Percentiles rank a stretch among this genome's conserved stretches.
Evolutionary conservation across 371 early-diverging fungal species (phyloP).

Genomic region (Mucor sp.): DNA sequence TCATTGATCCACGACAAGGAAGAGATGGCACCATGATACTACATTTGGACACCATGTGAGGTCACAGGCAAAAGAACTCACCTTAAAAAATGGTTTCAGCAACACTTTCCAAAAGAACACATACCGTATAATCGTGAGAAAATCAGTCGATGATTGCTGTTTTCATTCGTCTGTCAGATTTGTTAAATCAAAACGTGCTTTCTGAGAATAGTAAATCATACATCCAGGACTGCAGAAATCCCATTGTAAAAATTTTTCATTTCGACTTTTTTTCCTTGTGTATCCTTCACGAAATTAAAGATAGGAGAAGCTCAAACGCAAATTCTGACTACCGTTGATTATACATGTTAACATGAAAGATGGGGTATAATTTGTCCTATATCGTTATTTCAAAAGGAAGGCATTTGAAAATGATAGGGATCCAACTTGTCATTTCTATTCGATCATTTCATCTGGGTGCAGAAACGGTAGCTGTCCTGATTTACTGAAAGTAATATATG

Average conservation of each 20-base stretch:
- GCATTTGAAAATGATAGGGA: not conserved
- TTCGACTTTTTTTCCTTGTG: not conserved
- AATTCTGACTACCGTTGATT: no score
- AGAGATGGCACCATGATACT: not conserved
- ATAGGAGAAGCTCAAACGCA: no score
- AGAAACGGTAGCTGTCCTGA: no score
- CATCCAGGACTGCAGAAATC: not conserved
- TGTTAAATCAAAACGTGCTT: conserved; percentile 11
- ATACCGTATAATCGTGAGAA: conserved; percentile 5
- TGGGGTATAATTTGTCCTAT: not conserved
- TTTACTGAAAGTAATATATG: not conserved
- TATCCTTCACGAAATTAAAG: not conserved
- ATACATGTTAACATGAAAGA: not conserved
- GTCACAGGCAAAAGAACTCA: conserved; percentile 1
- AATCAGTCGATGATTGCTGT: not conserved
- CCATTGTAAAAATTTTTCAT: not conserved
- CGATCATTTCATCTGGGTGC: not conserved
- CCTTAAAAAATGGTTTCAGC: not conserved
- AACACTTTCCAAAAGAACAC: not conserved
- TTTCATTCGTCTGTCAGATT: conserved; percentile 3
- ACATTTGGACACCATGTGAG: conserved; percentile 8
- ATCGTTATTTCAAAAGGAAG: not conserved
- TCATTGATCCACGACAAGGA: not conserved
- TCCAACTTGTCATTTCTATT: not conserved
- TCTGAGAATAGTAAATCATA: not conserved